Conservation (phyloP, 495 filamentous ascomycete genomes). For the Penicillium lagena region DNA sequence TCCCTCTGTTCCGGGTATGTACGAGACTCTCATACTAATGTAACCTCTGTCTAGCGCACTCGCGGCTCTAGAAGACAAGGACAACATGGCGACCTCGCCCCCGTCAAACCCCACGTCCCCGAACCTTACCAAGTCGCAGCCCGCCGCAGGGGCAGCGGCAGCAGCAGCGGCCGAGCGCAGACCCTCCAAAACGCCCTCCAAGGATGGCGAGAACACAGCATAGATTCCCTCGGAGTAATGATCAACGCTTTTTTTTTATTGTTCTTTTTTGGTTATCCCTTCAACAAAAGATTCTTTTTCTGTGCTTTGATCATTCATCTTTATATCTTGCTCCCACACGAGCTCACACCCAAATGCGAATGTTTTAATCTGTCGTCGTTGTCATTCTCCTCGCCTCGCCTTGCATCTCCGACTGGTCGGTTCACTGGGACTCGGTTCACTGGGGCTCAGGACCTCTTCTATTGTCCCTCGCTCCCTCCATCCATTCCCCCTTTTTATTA, state of each 20-base stretch:
- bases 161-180: slow-evolving; percentile 24
- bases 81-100: slow-evolving; percentile 52
- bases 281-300: slow-evolving; percentile 31
- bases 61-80: slow-evolving; percentile 48
- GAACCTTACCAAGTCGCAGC: slow-evolving; percentile 46
- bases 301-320: slow-evolving; percentile 11
- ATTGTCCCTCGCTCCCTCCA: slow-evolving; percentile 8
- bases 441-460: neutral
- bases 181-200: slow-evolving; percentile 43
- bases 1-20: neutral
- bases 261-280: slow-evolving; percentile 30
- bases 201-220: slow-evolving; percentile 40
- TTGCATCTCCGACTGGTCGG: slow-evolving; percentile 34
- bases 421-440: slow-evolving; percentile 1
- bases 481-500: slow-evolving; percentile 1
- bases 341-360: slow-evolving; percentile 8
- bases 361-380: slow-evolving; percentile 19
- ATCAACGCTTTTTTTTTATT: slow-evolving; percentile 39
- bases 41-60: slow-evolving; percentile 42
- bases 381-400: slow-evolving; percentile 9
- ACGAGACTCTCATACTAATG: slow-evolving; percentile 13
- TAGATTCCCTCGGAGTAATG: slow-evolving; percentile 41
- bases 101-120: slow-evolving; percentile 55
- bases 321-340: slow-evolving; percentile 13
- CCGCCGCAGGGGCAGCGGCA: slow-evolving; percentile 12